Percentiles rank a stretch among this genome's conserved stretches.
phyloP scores from a whole-genome alignment of 768 basidiomycete species.

The Tricholoma sp. region DNA sequence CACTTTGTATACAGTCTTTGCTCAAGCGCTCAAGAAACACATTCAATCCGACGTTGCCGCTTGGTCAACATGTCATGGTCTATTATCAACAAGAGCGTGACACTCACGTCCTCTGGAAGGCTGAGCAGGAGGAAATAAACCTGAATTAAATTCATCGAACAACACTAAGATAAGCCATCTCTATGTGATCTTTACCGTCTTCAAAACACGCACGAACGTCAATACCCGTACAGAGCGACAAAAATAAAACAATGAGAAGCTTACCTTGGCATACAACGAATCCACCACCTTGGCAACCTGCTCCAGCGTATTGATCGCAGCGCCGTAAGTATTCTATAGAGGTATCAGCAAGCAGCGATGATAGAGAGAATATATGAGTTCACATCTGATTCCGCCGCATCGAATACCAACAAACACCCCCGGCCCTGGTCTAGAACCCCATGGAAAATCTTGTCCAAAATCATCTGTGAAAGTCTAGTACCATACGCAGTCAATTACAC shows the following conservation, averaged over 20 bases:
- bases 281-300: conserved; percentile 95
- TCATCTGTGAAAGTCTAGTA: conserved; percentile 91
- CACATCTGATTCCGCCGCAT: conserved; percentile 81
- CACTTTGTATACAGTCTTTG: no score
- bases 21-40: no score
- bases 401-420: conserved; percentile 88
- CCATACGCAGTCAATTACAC: background rate
- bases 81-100: no score
- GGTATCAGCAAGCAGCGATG: background rate
- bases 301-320: conserved; percentile 84
- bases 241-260: background rate
- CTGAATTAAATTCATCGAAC: background rate
- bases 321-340: conserved; percentile 75
- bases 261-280: conserved; percentile 82
- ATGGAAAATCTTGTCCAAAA: conserved; percentile 88
- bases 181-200: conserved; percentile 26
- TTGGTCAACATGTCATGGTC: no score
- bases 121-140: background rate
- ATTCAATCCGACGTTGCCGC: no score
- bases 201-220: background rate
- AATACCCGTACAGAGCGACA: background rate
- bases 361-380: conserved; percentile 24
- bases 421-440: conserved; percentile 97
- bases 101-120: no score
- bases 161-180: background rate